phyloP scores from a whole-genome alignment of 2,329 filamentous ascomycete species.

The Talaromyces sp. region DNA sequence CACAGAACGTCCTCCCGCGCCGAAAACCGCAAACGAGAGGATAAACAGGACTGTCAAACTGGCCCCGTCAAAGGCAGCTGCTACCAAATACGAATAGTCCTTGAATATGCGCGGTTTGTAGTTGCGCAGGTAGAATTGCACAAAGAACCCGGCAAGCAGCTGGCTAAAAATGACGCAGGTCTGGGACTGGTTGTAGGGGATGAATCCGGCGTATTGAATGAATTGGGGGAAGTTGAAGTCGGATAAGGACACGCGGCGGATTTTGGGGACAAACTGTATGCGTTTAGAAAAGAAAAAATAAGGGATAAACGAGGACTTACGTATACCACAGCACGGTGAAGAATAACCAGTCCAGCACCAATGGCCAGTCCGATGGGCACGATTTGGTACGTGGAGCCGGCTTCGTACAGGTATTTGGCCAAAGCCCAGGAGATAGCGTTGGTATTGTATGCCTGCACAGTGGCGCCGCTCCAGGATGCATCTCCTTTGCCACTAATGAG shows the following conservation, averaged over 20 bases:
- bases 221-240: constrained; percentile 52
- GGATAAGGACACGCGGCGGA: constrained; percentile 35
- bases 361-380: constrained; percentile 10
- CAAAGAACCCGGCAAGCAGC: constrained; percentile 40
- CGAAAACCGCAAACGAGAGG: constrained; percentile 53
- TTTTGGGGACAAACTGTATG: constrained; percentile 42
- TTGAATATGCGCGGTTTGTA: constrained; percentile 48
- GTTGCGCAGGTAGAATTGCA: constrained; percentile 51
- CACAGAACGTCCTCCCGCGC: constrained; percentile 40
- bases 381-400: constrained; percentile 7
- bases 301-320: background rate
- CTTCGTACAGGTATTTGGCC: constrained; percentile 10
- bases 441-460: constrained; percentile 9
- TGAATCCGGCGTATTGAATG: constrained; percentile 50
- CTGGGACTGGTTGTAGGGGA: constrained; percentile 52
- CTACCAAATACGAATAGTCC: constrained; percentile 50
- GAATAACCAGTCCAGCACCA: constrained; percentile 3
- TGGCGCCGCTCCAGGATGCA: constrained; percentile 11
- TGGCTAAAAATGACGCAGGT: constrained; percentile 51
- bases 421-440: constrained; percentile 11
- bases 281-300: background rate
- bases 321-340: constrained; percentile 6
- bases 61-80: constrained; percentile 51
- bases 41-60: constrained; percentile 47
- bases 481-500: constrained; percentile 9